Conservation (phyloP, 1,284 basidiomycete genomes). For the Trametes polyzona region DNA sequence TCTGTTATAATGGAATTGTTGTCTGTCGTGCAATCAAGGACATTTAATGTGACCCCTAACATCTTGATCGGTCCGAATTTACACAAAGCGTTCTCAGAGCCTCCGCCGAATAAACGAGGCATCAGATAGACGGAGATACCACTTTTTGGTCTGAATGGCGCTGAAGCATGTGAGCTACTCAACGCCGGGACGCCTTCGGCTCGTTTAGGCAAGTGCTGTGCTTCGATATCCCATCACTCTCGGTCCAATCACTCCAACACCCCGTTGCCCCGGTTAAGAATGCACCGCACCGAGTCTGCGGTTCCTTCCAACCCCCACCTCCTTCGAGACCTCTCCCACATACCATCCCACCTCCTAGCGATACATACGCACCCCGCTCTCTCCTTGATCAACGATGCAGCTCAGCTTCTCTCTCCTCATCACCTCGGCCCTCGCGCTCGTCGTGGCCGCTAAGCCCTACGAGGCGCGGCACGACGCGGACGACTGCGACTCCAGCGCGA, state of each 20-base stretch:
- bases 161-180: background rate
- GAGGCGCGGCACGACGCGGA: background rate
- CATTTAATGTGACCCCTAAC: no score
- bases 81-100: no score
- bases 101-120: no score
- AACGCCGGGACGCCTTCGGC: background rate
- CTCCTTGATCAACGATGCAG: slow-evolving; percentile 1
- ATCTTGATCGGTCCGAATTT: no score
- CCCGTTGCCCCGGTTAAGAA: background rate
- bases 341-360: background rate
- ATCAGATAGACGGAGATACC: no score
- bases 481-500: background rate
- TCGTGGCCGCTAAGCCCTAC: slow-evolving; percentile 13
- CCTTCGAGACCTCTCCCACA: background rate
- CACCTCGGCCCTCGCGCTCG: slow-evolving; percentile 11
- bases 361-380: background rate
- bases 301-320: background rate
- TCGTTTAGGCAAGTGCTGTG: slow-evolving; percentile 5
- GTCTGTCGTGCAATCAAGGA: no score
- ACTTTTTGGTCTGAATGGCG: no score
- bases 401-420: slow-evolving; percentile 12
- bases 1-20: background rate
- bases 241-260: background rate
- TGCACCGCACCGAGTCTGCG: background rate
- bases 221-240: background rate